Conservation (phyloP, 768 basidiomycete genomes). For the Mycena chlorophos region DNA sequence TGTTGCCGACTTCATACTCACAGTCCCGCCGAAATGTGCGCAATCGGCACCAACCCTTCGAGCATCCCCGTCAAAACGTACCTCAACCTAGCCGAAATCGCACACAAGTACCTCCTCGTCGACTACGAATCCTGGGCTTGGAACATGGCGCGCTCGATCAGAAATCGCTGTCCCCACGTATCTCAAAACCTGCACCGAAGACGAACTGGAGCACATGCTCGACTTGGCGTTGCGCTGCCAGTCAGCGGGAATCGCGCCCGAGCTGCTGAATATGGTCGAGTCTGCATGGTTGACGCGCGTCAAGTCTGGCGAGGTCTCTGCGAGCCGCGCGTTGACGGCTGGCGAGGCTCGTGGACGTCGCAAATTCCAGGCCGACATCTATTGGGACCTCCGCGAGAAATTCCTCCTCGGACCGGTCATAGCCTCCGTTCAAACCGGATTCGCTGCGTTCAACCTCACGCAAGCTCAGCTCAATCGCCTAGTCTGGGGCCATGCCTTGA, state of each 20-base stretch:
- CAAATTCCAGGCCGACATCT: not conserved
- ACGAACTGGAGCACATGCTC: not conserved
- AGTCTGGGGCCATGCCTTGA: not conserved
- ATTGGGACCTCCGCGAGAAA: not conserved
- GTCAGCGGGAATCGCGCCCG: not conserved
- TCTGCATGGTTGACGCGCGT: not conserved
- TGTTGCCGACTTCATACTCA: not conserved
- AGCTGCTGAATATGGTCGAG: not conserved
- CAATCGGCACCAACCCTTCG: not conserved
- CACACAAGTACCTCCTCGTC: not conserved
- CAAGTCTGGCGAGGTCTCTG: not conserved
- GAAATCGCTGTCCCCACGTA: not conserved
- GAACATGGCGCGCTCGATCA: not conserved
- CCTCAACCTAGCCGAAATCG: not conserved
- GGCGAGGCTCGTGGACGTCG: not conserved
- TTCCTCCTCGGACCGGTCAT: not conserved
- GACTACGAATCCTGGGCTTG: not conserved
- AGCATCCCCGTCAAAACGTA: not conserved
- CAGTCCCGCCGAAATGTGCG: not conserved
- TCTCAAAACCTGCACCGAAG: not conserved
- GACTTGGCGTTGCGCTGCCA: not conserved
- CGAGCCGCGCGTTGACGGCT: not conserved
- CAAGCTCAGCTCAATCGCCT: not conserved
- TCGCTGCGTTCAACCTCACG: not conserved
- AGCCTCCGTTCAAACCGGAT: not conserved